These are phyloP conservation scores for Chernovozyma sophiae-reginae DNA, from an alignment of 1,139 yeast species.

Conservation along the genomic window DNA sequence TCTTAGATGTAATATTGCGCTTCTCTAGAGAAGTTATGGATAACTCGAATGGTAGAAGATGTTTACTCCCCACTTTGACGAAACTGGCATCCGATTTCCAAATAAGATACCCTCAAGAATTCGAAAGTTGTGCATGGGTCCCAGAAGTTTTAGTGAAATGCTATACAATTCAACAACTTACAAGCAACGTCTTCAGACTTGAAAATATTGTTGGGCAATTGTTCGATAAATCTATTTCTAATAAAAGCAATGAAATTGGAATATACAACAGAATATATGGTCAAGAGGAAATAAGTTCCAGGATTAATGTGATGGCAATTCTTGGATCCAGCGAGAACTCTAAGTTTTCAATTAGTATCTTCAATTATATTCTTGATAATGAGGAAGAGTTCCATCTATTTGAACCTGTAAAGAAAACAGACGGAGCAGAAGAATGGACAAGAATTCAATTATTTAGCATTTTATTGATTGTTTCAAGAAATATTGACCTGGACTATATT, in stretches of 20 bases:
- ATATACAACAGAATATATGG: constrained; percentile 58
- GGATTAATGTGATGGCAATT: constrained; percentile 46
- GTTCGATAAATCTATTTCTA: constrained; percentile 37
- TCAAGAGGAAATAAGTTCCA: constrained; percentile 52
- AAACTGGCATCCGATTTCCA: constrained; percentile 40
- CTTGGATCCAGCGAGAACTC: constrained; percentile 30
- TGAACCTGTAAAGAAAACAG: constrained; percentile 50
- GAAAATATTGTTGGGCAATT: constrained; percentile 54
- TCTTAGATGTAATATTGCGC: constrained; percentile 24
- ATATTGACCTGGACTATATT: constrained; percentile 13
- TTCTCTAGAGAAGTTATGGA: constrained; percentile 45
- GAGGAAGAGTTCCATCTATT: constrained; percentile 41
- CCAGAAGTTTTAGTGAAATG: constrained; percentile 46
- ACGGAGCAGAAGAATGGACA: constrained; percentile 65
- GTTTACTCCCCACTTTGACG: constrained; percentile 61
- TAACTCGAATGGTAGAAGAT: constrained; percentile 61
- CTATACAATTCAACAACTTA: constrained; percentile 50
- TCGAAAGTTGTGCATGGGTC: constrained; percentile 50
- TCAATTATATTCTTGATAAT: constrained; percentile 39
- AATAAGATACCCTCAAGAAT: constrained; percentile 17
- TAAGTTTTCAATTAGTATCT: constrained; percentile 34
- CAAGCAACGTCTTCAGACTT: constrained; percentile 53
- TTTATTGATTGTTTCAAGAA: constrained; percentile 35
- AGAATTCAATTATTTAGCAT: constrained; percentile 58
- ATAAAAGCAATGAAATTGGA: constrained; percentile 15